Conservation (phyloP, 129 eudicot genomes). For the Ambrosia artemisiifolia region DNA sequence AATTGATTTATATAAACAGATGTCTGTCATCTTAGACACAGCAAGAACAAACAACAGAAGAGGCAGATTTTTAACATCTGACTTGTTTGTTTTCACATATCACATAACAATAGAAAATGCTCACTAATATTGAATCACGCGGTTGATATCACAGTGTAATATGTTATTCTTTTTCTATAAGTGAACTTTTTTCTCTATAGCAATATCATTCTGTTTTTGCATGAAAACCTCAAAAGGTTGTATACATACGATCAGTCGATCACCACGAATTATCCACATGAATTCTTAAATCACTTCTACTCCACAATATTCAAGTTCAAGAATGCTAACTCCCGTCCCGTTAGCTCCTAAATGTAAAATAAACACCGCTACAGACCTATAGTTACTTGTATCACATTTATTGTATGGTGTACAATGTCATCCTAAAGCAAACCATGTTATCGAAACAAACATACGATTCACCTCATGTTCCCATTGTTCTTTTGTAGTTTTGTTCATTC, state of each 20-base stretch:
- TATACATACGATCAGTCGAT: background rate
- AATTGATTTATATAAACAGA: background rate
- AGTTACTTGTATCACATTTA: conserved; percentile 7
- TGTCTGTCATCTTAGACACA: background rate
- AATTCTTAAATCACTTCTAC: background rate
- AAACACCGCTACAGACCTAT: background rate
- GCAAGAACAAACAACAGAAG: background rate
- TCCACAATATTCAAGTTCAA: conserved; percentile 1
- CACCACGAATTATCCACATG: background rate
- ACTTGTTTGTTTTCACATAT: background rate
- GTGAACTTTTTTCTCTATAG: background rate
- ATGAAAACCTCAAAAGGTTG: background rate
- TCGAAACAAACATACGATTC: background rate
- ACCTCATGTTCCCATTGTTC: background rate
- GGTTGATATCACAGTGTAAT: background rate
- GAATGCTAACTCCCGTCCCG: background rate
- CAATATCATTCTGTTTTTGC: background rate
- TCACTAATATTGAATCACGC: background rate
- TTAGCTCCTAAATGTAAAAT: background rate
- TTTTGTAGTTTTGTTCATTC: background rate
- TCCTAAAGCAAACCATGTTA: conserved; percentile 4
- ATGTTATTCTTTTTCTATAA: background rate
- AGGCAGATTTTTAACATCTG: background rate
- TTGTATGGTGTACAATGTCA: background rate
- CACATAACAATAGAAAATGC: background rate